phyloP scores from a whole-genome alignment of 129 eudicot genomes.

The Tagetes patula region DNA sequence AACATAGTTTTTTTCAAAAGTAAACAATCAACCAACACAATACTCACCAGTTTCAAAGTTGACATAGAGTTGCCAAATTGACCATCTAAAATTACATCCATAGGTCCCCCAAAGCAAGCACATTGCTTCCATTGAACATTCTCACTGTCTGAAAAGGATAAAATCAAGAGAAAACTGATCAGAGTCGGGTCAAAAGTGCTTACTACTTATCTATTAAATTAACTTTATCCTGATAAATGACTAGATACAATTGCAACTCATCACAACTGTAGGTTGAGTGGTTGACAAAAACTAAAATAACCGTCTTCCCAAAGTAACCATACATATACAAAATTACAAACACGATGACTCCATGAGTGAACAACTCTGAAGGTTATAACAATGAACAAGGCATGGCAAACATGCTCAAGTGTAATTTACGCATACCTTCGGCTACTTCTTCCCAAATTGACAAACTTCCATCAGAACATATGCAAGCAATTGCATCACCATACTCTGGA shows the following conservation, averaged over 20 bases:
- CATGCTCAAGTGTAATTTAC: background rate
- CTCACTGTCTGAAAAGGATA: slow-evolving; percentile 43
- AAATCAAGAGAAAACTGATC: background rate
- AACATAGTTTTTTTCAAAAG: background rate
- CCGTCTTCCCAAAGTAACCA: too few species aligned
- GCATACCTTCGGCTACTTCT: slow-evolving; percentile 72
- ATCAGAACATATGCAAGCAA: slow-evolving; percentile 70
- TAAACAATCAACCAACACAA: background rate
- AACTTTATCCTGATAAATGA: background rate
- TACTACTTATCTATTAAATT: background rate
- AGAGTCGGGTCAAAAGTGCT: background rate
- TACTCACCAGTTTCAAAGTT: slow-evolving; percentile 81
- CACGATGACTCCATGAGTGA: too few species aligned
- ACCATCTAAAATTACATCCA: slow-evolving; percentile 54
- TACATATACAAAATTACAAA: too few species aligned
- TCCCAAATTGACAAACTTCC: slow-evolving; percentile 90
- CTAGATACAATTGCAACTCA: background rate
- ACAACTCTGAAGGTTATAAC: too few species aligned
- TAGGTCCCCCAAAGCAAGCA: slow-evolving; percentile 53
- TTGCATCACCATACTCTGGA: slow-evolving; percentile 89
- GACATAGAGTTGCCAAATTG: slow-evolving; percentile 75
- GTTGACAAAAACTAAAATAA: too few species aligned
- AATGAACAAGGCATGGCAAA: too few species aligned
- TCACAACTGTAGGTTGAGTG: background rate
- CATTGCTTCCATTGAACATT: slow-evolving; percentile 75